Base-by-base conservation (phyloP, 768 basidiomycete species). In the Termitomyces sp. region DNA sequence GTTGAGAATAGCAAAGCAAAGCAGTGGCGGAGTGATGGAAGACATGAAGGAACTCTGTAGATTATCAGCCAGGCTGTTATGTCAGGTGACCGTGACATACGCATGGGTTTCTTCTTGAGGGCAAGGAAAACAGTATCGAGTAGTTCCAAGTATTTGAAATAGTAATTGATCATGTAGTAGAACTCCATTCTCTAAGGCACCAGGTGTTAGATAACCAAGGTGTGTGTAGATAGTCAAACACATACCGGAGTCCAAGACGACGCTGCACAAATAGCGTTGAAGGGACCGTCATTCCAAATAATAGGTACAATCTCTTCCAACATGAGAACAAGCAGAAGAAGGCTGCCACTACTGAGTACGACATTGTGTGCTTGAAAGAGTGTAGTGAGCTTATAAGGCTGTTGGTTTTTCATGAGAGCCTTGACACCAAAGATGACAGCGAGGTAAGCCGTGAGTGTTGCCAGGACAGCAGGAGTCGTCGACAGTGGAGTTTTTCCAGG, bases 21-120 rank as follows among this genome's bases (percentile, higher is more conserved):
- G 96, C 96, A 55, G 97, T 98, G 16, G 96, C 97, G 54, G 97
- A 93, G 77, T 99, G 97, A 72, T 98, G 97, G 79, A 97, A 98
- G 59, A 99, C 96, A 72, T 98, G 97, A 57, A 99, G 76, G 76
- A 99, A 98, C 63, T 92, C 94, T 95, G 62, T 49, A 48, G 16
- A 27, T 6, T 57, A 53, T 63, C 51, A 29, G 59, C 42, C 29
- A 48, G 35, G 16, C n/a, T 47, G 49, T 18, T 32, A 38, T 27
- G 42, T 31, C 20, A 29, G 31, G 39, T 52, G 38, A 27, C n/a
- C 27, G 20, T 5, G 43, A 73, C 86, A 57, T 66, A 95, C 94
- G 91, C 47, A 99, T 79, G 15, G 93, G 93, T 73, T 98, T 98
- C 82, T 98, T 99, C 84, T 98, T 99, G 64, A 98, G 75, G 10